These are phyloP conservation scores for Candida succiphila DNA, from an alignment of 805 yeast genomes.

Conservation along the genomic window DNA sequence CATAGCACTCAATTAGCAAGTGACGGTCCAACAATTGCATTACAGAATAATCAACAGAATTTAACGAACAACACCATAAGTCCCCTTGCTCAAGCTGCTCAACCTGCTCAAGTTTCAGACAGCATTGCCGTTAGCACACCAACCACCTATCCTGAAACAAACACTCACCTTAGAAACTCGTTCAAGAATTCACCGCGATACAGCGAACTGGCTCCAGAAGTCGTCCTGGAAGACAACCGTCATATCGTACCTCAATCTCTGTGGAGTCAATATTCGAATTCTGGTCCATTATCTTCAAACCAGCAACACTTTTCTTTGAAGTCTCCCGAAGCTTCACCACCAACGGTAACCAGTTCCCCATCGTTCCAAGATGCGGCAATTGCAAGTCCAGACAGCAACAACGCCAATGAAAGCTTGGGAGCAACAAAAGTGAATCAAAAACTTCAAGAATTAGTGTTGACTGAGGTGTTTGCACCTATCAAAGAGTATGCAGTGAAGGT, in stretches of 20 bases:
- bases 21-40: not conserved
- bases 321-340: not conserved
- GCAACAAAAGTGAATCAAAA: constrained; percentile 65
- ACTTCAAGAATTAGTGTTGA: constrained; percentile 58
- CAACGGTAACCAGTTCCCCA: not conserved
- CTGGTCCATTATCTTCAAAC: constrained; percentile 26
- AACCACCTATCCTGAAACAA: not conserved
- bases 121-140: not conserved
- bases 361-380: too few relatives aligned
- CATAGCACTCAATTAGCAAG: not conserved
- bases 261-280: constrained; percentile 49
- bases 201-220: constrained; percentile 54
- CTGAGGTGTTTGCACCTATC: constrained; percentile 61
- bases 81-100: too few relatives aligned
- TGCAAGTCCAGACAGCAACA: constrained; percentile 1
- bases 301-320: not conserved
- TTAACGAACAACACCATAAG: too few relatives aligned
- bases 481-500: constrained; percentile 20
- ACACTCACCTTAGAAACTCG: not conserved
- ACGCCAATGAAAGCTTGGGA: constrained; percentile 24
- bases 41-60: too few relatives aligned
- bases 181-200: not conserved
- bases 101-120: too few relatives aligned
- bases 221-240: constrained; percentile 81
- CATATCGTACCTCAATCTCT: constrained; percentile 84